Evolutionary conservation across 2,329 filamentous ascomycete genomes (phyloP).

Genomic region (Sclerotinia nivalis): DNA sequence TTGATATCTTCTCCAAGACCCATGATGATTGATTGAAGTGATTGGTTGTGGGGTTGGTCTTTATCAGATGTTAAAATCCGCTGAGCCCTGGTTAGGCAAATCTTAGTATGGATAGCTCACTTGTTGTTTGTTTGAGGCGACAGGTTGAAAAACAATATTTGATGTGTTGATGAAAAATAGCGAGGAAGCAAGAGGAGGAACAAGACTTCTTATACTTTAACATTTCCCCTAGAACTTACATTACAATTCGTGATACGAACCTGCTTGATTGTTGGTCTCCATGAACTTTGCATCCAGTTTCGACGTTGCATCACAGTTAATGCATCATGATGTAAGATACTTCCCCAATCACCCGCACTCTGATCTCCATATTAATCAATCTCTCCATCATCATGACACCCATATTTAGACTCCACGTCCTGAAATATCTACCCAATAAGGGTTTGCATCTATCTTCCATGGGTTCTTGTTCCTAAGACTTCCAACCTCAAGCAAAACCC

Average conservation of each 20-base stretch:
- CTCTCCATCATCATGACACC: not conserved
- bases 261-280: not conserved
- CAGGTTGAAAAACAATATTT: not conserved
- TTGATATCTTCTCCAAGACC: conserved; percentile 38
- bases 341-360: no score
- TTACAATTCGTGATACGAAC: not conserved
- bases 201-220: not conserved
- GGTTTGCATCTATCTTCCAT: not conserved
- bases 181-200: no score
- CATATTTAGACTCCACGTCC: not conserved
- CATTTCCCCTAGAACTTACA: not conserved
- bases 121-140: not conserved
- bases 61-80: not conserved
- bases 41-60: not conserved
- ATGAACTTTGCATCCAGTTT: not conserved
- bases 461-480: not conserved
- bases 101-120: not conserved
- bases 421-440: not conserved
- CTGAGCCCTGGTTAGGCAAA: not conserved
- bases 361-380: not conserved
- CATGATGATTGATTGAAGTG: conserved; percentile 31
- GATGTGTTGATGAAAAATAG: not conserved
- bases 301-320: not conserved
- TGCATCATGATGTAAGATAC: conserved; percentile 6
- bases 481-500: no score